Evolutionary conservation across 2,329 filamentous ascomycete genomes (phyloP).

Genomic region (Fusarium nematophilum): DNA sequence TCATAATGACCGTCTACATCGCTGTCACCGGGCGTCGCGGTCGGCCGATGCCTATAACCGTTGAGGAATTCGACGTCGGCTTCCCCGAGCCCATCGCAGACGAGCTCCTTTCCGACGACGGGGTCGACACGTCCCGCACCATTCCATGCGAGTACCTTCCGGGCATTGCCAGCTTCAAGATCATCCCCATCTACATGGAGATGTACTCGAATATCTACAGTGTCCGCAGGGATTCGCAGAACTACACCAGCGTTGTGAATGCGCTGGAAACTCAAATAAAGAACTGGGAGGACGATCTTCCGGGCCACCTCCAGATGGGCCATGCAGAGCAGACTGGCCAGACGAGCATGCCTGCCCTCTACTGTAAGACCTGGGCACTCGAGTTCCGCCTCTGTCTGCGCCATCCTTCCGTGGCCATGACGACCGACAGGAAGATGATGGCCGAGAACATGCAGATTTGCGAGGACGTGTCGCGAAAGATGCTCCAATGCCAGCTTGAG

Average conservation of each 20-base stretch:
- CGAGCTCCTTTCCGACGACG: conserved; percentile 73
- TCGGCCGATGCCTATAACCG: conserved; percentile 77
- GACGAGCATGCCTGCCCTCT: conserved; percentile 64
- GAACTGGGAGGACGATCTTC: conserved; percentile 72
- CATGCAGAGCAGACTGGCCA: conserved; percentile 53
- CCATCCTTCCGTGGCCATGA: conserved; percentile 70
- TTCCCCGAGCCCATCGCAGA: conserved; percentile 79
- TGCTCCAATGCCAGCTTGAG: conserved; percentile 69
- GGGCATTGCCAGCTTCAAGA: conserved; percentile 73
- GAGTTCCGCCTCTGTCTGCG: conserved; percentile 70
- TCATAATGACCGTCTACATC: conserved; percentile 72
- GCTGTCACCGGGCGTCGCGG: conserved; percentile 81
- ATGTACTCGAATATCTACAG: conserved; percentile 83
- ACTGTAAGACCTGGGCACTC: conserved; percentile 63
- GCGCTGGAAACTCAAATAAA: conserved; percentile 73
- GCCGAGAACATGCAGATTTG: conserved; percentile 74
- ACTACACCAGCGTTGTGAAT: conserved; percentile 72
- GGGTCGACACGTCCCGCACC: conserved; percentile 65
- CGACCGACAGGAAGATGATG: conserved; percentile 64
- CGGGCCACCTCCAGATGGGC: conserved; percentile 66
- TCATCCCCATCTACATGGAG: conserved; percentile 75
- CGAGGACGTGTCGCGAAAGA: conserved; percentile 71
- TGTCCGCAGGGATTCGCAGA: conserved; percentile 69
- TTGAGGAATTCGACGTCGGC: conserved; percentile 83
- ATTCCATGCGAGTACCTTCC: conserved; percentile 75